Base-by-base conservation (phyloP, 768 basidiomycete genomes). In the Boletus fagicola region DNA sequence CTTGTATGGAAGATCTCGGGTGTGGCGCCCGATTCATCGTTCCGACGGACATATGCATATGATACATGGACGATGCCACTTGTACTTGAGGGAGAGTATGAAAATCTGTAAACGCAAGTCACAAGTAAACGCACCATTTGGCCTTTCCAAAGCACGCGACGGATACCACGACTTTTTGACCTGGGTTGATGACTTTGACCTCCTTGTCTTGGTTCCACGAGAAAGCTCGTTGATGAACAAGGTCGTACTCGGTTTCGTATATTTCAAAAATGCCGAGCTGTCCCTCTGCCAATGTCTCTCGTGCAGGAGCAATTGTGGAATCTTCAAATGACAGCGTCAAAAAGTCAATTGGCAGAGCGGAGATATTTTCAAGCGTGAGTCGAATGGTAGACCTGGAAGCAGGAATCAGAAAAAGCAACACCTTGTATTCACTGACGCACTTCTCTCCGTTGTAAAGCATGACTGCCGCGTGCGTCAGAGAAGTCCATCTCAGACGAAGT, bases 391-490 rank as follows among this genome's bases (percentile, higher is more conserved):
- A 90, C 68, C 96, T 98, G 45, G 48, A 53, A 51, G 43, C 2
- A 31, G 54, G 49, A 60, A 57, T 53, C 51, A 54, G 49, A 39
- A 31, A 54, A 48, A 26, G 5, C 18, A 50, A 31, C 24, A 50
- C 7, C 16, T 16, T 60, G 22, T 60, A 26, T 24, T 28, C 54
- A 36, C 16, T 5, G 7, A 75, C 85, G 58, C 60, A 94, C 95
- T 75, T 86, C 76, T 99, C 97, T 35, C 97, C 97, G 48, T 96
- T 84, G 67, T 96, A 98, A 50, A 98, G 76, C 92, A 97, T 96
- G 26, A 98, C 76, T 0, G 95, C 93, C 1, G 93, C 94, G 63
- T 97, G 94, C 1, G 90, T 95, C 22, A 97, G 75, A n/a, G 91
- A 92, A 16, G 88, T 91, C 67, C 91, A 78, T 54, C 91, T 81